Conservation (phyloP, 805 yeast genomes). For the Nakazawaea laoshanensis region DNA sequence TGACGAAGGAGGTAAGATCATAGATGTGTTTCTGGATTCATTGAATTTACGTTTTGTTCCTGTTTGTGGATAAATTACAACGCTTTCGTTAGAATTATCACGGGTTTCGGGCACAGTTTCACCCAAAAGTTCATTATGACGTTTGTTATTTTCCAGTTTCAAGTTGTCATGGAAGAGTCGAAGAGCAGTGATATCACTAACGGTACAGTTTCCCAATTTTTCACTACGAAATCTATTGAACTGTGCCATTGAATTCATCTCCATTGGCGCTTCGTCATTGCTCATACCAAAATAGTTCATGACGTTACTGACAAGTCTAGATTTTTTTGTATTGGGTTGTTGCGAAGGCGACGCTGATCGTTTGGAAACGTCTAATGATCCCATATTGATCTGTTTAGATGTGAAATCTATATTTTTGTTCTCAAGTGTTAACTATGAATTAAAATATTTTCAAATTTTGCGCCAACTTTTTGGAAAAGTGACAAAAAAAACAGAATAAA, state of each 20-base stretch:
- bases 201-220: conserved; percentile 4
- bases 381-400: no score
- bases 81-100: conserved; percentile 3
- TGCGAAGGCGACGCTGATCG: no score
- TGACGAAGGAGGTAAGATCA: conserved; percentile 1
- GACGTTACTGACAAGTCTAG: no score
- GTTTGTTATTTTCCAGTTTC: conserved; percentile 5
- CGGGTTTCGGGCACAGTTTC: not conserved
- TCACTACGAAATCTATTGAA: conserved; percentile 8
- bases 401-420: no score
- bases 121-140: conserved; percentile 3
- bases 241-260: conserved; percentile 3
- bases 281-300: not conserved
- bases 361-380: no score
- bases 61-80: not conserved
- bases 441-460: no score
- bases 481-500: no score
- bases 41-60: conserved; percentile 7
- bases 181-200: conserved; percentile 9
- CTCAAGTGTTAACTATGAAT: no score
- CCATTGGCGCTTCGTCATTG: not conserved
- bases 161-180: conserved; percentile 7
- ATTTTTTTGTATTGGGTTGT: no score
- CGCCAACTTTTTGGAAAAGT: no score
- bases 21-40: conserved; percentile 8